phyloP scores from a whole-genome alignment of 441 rosid genomes.

The Croton laevigatus region DNA sequence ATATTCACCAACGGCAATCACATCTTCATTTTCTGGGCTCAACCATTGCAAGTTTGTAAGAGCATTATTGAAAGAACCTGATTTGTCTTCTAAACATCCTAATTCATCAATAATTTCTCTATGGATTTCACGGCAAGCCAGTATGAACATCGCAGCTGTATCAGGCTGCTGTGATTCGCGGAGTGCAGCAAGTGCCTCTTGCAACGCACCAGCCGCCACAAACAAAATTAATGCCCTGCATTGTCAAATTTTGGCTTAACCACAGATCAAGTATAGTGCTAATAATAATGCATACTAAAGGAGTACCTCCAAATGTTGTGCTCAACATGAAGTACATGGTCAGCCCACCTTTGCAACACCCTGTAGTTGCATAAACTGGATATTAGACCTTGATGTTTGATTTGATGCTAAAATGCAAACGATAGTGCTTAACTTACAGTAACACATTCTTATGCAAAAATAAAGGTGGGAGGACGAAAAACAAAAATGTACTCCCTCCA shows the following conservation, averaged over 20 bases:
- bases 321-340: conserved; percentile 67
- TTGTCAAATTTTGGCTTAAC: conserved; percentile 7
- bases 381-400: not conserved
- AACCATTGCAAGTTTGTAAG: conserved; percentile 55
- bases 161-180: conserved; percentile 87
- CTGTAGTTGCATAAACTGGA: conserved; percentile 34
- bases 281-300: not conserved
- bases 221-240: conserved; percentile 84
- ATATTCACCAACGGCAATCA: conserved; percentile 73
- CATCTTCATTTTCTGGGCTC: conserved; percentile 71
- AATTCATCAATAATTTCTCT: conserved; percentile 40
- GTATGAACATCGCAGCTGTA: conserved; percentile 91
- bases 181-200: conserved; percentile 78
- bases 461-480: not conserved
- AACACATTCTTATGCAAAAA: not conserved
- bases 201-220: conserved; percentile 92
- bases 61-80: conserved; percentile 31
- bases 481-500: too few relatives aligned
- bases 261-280: not conserved
- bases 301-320: conserved; percentile 92
- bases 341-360: conserved; percentile 95
- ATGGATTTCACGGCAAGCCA: conserved; percentile 80
- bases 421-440: not conserved
- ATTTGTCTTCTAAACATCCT: conserved; percentile 41
- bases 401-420: not conserved